Conservation (phyloP, 345 rosid genomes). For the Aethionema arabicum region DNA sequence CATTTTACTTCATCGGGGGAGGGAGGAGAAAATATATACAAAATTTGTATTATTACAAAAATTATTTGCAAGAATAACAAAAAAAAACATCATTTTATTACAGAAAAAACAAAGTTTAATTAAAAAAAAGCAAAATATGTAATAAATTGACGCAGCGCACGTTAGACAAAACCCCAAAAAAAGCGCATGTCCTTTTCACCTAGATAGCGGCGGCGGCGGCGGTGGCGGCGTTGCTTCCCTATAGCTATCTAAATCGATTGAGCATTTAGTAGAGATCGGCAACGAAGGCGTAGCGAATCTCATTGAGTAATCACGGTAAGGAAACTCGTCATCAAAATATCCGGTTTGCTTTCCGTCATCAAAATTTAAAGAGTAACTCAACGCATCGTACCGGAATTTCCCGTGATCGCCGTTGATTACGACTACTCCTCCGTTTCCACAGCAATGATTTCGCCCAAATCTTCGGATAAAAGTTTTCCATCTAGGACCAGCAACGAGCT, state of each 20-base stretch:
- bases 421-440: neutral
- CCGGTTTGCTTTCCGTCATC: constrained; percentile 55
- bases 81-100: too few relatives aligned
- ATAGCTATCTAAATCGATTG: constrained; percentile 41
- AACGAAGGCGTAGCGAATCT: constrained; percentile 40
- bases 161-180: too few relatives aligned
- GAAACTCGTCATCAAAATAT: constrained; percentile 37
- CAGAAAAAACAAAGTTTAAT: too few relatives aligned
- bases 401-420: constrained; percentile 12
- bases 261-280: constrained; percentile 42
- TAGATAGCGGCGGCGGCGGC: too few relatives aligned
- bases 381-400: constrained; percentile 63
- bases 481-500: constrained; percentile 43
- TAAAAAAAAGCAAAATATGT: too few relatives aligned
- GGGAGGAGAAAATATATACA: too few relatives aligned
- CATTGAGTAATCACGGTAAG: constrained; percentile 45
- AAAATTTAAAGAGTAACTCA: constrained; percentile 78
- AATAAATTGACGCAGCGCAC: too few relatives aligned
- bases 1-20: too few relatives aligned
- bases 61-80: too few relatives aligned
- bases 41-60: too few relatives aligned
- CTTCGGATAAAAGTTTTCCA: constrained; percentile 52
- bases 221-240: constrained; percentile 14
- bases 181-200: too few relatives aligned
- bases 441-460: constrained; percentile 28